Percentiles rank a stretch among this genome's conserved stretches.
These are phyloP conservation scores for Tulasnella sp. DNA, from an alignment of 768 basidiomycete genomes.

Conservation along the genomic window DNA sequence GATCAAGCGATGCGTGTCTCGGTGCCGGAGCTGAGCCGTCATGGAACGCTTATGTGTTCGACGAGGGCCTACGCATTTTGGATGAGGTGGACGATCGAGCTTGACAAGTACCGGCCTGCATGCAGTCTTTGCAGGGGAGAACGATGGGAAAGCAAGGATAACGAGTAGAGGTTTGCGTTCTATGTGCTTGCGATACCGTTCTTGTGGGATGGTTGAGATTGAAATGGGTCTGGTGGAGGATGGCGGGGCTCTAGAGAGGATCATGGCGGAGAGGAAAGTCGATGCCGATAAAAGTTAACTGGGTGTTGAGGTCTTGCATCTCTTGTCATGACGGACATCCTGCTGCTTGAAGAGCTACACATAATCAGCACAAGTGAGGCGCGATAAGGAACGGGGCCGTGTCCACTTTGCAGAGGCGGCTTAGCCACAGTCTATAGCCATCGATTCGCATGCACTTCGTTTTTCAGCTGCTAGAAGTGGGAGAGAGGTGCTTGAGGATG, in stretches of 20 bases:
- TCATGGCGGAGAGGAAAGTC: background rate
- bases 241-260: background rate
- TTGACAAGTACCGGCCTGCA: too few species aligned
- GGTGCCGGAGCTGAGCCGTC: too few species aligned
- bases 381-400: background rate
- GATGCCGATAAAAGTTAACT: background rate
- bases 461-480: too few species aligned
- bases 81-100: too few species aligned
- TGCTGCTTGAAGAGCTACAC: background rate
- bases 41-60: too few species aligned
- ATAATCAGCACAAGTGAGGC: background rate
- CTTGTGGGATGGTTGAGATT: background rate
- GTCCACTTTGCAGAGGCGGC: background rate
- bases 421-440: background rate
- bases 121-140: background rate
- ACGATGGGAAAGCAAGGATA: background rate
- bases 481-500: too few species aligned
- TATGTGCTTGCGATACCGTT: background rate
- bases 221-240: background rate
- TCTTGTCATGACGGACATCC: background rate
- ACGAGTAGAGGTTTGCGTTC: background rate
- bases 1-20: too few species aligned
- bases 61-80: too few species aligned
- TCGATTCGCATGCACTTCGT: background rate
- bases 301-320: background rate